Evolutionary conservation across 805 yeast genomes (phyloP).

Genomic region (Lachancea sp.): DNA sequence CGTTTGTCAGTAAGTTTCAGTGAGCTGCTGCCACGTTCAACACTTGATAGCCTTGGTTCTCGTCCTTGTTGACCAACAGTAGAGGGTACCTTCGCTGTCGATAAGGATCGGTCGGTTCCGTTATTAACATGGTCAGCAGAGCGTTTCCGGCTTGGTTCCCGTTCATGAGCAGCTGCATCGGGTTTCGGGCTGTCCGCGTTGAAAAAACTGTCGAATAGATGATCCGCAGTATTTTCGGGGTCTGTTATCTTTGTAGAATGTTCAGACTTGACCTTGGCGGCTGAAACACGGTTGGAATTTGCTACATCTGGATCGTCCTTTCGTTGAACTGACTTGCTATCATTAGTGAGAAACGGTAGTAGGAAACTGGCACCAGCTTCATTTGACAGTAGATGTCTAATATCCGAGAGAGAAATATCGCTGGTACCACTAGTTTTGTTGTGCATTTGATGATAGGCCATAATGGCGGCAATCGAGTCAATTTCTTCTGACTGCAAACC

Average conservation of each 20-base stretch:
- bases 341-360: constrained; percentile 5
- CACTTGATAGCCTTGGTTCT: neutral
- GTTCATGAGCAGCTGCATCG: neutral
- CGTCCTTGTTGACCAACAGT: neutral
- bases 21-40: constrained; percentile 1
- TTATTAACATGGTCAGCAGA: neutral
- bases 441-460: constrained; percentile 58
- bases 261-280: neutral
- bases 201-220: constrained; percentile 3
- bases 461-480: constrained; percentile 63
- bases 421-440: constrained; percentile 7
- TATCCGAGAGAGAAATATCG: neutral
- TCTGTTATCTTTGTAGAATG: neutral
- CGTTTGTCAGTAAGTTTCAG: neutral
- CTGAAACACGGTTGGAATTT: neutral
- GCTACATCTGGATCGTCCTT: neutral
- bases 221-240: neutral
- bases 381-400: neutral
- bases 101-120: neutral
- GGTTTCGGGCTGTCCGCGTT: constrained; percentile 2
- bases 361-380: constrained; percentile 5
- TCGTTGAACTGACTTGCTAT: neutral
- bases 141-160: neutral
- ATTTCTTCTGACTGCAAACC: constrained; percentile 67
- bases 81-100: neutral